These are phyloP conservation scores for Trifolium pratense DNA, from an alignment of 306 rosid species.

Conservation along the genomic window DNA sequence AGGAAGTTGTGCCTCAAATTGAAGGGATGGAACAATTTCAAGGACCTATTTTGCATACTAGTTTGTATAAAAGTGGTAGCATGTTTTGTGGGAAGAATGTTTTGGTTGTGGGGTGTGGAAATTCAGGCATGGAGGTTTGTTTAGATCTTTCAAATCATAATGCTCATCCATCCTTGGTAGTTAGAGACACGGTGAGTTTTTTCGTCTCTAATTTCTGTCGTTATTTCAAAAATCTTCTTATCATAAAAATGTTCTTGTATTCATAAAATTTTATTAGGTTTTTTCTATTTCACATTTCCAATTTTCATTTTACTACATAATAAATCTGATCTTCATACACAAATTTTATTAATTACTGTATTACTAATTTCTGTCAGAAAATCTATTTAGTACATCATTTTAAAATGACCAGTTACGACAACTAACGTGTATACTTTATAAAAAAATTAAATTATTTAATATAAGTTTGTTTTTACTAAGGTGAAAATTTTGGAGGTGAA, in stretches of 20 bases:
- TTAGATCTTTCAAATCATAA: slow-evolving; percentile 83
- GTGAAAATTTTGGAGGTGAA: too few relatives aligned
- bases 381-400: too few relatives aligned
- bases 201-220: too few relatives aligned
- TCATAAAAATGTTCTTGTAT: too few relatives aligned
- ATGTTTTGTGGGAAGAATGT: slow-evolving; percentile 71
- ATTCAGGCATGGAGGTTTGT: slow-evolving; percentile 97
- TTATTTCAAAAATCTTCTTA: too few relatives aligned
- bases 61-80: slow-evolving; percentile 73
- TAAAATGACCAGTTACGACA: not conserved
- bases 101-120: slow-evolving; percentile 95
- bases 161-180: slow-evolving; percentile 80
- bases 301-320: not conserved
- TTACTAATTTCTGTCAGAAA: not conserved
- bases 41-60: slow-evolving; percentile 71
- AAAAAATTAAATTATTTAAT: too few relatives aligned
- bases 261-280: too few relatives aligned
- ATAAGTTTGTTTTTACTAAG: too few relatives aligned
- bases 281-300: not conserved
- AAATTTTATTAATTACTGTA: not conserved
- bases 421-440: too few relatives aligned
- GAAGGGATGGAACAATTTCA: slow-evolving; percentile 66
- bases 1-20: slow-evolving; percentile 64
- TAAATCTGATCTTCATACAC: not conserved
- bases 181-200: slow-evolving; percentile 75